Base-by-base conservation (phyloP, 129 eudicot genomes). In the Heracleum sosnowskyi region DNA sequence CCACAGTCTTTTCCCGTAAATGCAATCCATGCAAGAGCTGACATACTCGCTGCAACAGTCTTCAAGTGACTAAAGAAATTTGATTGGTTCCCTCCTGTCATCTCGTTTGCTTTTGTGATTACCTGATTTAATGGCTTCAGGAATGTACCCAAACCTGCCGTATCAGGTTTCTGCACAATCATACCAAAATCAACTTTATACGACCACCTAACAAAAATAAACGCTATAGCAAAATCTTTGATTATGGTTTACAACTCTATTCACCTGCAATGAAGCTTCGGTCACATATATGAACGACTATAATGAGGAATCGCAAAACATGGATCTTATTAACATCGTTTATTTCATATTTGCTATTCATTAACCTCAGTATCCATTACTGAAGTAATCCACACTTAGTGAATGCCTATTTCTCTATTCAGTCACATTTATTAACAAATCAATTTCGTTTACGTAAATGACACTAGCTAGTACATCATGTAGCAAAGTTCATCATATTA, bases 21-120 rank as follows among this genome's bases (percentile, higher is more conserved):
- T 64, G 97, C 97, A 79, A 95, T 87, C 98, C 98, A 93, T 63
- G 96, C 97, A 78, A 93, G 84, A 80, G 98, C 96, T 71, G 89
- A 45, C 83, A 95, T 90, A 88, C 98, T 95, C 82, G 87, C 98
- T 34, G 92, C 83, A 73, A 77, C 85, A 45, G 90, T 74, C 86
- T 90, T 95, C 72, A 88, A 79, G 86, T 95, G 98, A 77, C 88
- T 89, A 81, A 85, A 88, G 81, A 78, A 91, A 80, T 91, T 94
- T 83, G 97, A 86, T 64, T 90, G 94, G 53, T 66, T 79, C 76
- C 98, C 97, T 78, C 86, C 92, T 33, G 94, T 80, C 96, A 90
- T 86, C 53, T 73, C 75, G 76, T 73, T 80, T 57, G 97, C 98
- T 90, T 90, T 87, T 4, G 76, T 57, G 53, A 95, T 85, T 72